Conservation (phyloP, 805 yeast genomes). For the Blastobotrys muscicola region DNA sequence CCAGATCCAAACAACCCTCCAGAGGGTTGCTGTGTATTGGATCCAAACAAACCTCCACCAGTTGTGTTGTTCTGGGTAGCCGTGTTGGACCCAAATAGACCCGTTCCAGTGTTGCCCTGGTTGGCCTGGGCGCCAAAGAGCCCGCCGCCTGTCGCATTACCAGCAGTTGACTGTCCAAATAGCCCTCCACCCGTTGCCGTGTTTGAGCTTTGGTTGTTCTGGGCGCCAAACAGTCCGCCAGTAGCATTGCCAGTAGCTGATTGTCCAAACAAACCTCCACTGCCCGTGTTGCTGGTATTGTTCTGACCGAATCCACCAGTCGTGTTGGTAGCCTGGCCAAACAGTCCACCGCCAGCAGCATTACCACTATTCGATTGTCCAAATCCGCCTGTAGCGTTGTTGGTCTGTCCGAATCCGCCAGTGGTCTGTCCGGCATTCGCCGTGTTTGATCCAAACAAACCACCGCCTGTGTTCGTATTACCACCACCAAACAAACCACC, state of each 20-base stretch:
- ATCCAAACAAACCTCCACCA: slow-evolving; percentile 11
- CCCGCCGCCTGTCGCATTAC: slow-evolving; percentile 13
- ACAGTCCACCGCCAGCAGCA: slow-evolving; percentile 1
- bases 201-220: background rate
- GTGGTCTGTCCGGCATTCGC: background rate
- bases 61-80: background rate
- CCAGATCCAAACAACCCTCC: slow-evolving; percentile 20
- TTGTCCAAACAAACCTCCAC: slow-evolving; percentile 3
- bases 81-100: slow-evolving; percentile 18
- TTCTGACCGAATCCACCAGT: background rate
- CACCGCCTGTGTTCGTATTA: background rate
- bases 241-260: background rate
- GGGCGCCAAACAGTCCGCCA: background rate
- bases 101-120: slow-evolving; percentile 9
- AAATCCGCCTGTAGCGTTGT: background rate
- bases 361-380: background rate
- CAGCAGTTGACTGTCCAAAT: slow-evolving; percentile 2
- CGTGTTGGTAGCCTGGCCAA: background rate
- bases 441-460: slow-evolving; percentile 1
- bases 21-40: slow-evolving; percentile 2
- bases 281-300: background rate
- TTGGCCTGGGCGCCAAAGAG: slow-evolving; percentile 18
- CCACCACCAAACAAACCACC: background rate
- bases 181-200: slow-evolving; percentile 2
- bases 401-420: slow-evolving; percentile 1